Conservation (phyloP, 352 stramenopile species). For the Globisporangium camurandrum region DNA sequence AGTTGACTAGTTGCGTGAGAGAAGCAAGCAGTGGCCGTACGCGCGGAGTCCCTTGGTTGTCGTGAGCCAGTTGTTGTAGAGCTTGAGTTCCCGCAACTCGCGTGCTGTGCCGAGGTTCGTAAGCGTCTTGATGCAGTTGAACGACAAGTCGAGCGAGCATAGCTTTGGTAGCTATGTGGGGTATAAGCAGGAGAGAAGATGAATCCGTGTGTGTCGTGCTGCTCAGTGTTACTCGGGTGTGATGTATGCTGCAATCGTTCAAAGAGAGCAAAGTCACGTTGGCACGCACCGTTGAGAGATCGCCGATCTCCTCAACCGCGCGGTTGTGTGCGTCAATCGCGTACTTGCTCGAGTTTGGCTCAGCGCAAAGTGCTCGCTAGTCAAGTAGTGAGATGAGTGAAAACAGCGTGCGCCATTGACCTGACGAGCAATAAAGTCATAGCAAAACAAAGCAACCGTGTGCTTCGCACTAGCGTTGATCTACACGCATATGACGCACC, state of each 20-base stretch:
- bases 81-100: slow-evolving; percentile 64
- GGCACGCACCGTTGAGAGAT: slow-evolving; percentile 48
- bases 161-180: slow-evolving; percentile 50
- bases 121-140: slow-evolving; percentile 55
- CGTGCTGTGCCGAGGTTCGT: slow-evolving; percentile 52
- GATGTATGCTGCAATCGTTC: neutral
- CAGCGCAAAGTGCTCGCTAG: slow-evolving; percentile 31
- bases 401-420: too few relatives aligned
- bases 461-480: neutral
- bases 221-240: too few relatives aligned
- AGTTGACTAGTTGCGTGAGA: neutral
- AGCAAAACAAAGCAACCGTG: neutral
- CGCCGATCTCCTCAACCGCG: slow-evolving; percentile 42
- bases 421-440: too few relatives aligned
- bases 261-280: neutral
- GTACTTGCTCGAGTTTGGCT: slow-evolving; percentile 79
- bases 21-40: slow-evolving; percentile 11
- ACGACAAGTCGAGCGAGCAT: slow-evolving; percentile 70
- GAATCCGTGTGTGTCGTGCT: too few relatives aligned
- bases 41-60: slow-evolving; percentile 39
- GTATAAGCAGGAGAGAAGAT: too few relatives aligned
- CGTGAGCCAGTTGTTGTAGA: slow-evolving; percentile 77
- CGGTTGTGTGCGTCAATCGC: slow-evolving; percentile 75
- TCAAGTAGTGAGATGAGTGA: neutral
- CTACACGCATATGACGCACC: slow-evolving; percentile 11